Evolutionary conservation across 352 stramenopile genomes (phyloP).

Genomic region (Phytophthora palmivora): DNA sequence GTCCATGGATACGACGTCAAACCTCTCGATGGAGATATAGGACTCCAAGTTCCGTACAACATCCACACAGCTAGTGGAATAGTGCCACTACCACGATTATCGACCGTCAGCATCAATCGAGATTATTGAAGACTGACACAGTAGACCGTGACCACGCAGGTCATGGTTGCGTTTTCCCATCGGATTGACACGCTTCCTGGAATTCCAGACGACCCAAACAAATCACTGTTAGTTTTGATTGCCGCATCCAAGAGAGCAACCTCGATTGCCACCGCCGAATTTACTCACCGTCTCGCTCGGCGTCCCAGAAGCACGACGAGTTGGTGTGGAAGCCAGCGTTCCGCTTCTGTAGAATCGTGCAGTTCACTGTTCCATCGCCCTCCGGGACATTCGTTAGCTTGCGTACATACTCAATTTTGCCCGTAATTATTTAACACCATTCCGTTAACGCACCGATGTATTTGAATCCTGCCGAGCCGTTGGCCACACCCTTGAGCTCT

Average conservation of each 20-base stretch:
- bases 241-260: neutral
- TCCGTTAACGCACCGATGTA: conserved; percentile 74
- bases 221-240: conserved; percentile 15
- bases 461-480: conserved; percentile 89
- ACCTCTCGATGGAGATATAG: conserved; percentile 60
- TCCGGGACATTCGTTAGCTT: conserved; percentile 30
- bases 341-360: conserved; percentile 89
- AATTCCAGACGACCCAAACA: conserved; percentile 15
- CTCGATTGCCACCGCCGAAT: neutral
- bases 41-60: conserved; percentile 12
- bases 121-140: conserved; percentile 73
- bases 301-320: conserved; percentile 89
- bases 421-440: conserved; percentile 45
- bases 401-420: conserved; percentile 36
- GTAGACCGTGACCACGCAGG: conserved; percentile 74
- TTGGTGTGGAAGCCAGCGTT: conserved; percentile 90
- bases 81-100: conserved; percentile 28
- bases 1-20: conserved; percentile 48
- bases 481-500: conserved; percentile 83
- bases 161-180: conserved; percentile 82
- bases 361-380: conserved; percentile 69
- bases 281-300: conserved; percentile 77
- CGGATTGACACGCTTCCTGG: conserved; percentile 76
- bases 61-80: conserved; percentile 22
- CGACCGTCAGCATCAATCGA: conserved; percentile 8